Base-by-base conservation (phyloP, 352 stramenopile genomes). In the Pythium aphanidermatum region DNA sequence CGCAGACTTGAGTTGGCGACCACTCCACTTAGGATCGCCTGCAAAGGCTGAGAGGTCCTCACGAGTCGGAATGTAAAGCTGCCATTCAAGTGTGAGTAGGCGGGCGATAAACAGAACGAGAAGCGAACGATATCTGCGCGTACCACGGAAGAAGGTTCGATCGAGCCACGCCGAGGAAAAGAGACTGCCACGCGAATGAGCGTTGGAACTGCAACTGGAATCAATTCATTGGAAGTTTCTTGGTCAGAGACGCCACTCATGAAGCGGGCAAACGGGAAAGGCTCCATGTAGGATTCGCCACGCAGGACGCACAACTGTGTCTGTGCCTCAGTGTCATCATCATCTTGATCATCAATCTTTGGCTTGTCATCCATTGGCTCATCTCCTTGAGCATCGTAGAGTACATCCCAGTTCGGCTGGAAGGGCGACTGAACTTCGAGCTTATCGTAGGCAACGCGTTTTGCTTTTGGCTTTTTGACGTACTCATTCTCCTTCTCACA, bases 121-220 rank as follows among this genome's bases (percentile, higher is more conserved):
- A 7, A 23, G 41, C 20, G 26, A 35, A 27, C 3, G 20, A 11
- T 0, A 59, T n/a, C n/a, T n/a, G n/a, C n/a, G n/a, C 66, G 13
- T 74, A 91, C 81, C 69, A 90, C 77, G 2, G 72, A 67, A 37
- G 82, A 89, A 13, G 69, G 38, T 23, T 69, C 60, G 21, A 88
- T 43, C 10, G 52, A 79, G 19, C 64, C 79, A 44, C 82, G 77
- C 41, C 75, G 71, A 19, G 76, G 64, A 4, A 87, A 41, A 26
- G 59, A 32, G 4, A 91, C 21, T 32, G 67, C 24, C 10, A 92
- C 73, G 12, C 73, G 68, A 42, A 93, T 69, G 12, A 93, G 66
- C 38, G 79, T 90, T 16, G 77, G 74, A 16, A 87, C 63, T 5
- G 74, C 65, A 7, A 83, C 65, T 2, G 78, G 63, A 13, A 93